Conservation (phyloP, 176 grass and related monocot species). For the Carex littledalei region DNA sequence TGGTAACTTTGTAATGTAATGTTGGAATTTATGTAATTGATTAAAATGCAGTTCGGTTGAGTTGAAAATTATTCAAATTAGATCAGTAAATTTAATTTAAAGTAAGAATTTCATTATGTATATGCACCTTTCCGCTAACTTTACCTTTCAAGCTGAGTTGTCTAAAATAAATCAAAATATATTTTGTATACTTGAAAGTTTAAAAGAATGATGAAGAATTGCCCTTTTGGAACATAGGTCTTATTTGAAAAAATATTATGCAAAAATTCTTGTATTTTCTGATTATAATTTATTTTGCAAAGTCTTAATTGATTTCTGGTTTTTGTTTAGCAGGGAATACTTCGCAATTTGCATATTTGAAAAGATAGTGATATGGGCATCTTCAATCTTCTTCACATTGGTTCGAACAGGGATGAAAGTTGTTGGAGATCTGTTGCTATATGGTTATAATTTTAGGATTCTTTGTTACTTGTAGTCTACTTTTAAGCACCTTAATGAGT, state of each 20-base stretch:
- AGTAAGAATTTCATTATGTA: neutral
- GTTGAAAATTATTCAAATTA: neutral
- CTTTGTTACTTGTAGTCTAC: slow-evolving; percentile 19
- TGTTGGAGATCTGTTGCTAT: slow-evolving; percentile 5
- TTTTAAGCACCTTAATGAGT: slow-evolving; percentile 15
- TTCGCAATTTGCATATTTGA: neutral
- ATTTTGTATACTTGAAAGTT: neutral
- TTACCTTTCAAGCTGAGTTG: neutral
- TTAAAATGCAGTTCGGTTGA: neutral
- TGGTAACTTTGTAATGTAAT: neutral
- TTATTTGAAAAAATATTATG: neutral
- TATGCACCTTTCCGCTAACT: neutral
- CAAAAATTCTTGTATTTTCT: neutral
- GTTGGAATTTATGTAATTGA: neutral
- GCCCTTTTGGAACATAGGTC: neutral
- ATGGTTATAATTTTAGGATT: slow-evolving; percentile 20
- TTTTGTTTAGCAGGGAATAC: slow-evolving; percentile 9
- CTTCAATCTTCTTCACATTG: slow-evolving; percentile 20
- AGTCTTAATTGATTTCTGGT: neutral
- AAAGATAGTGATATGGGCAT: slow-evolving; percentile 19
- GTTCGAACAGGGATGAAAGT: slow-evolving; percentile 16
- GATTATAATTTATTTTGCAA: neutral
- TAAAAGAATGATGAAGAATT: neutral
- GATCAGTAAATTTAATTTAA: neutral
- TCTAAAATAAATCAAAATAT: neutral